Evolutionary conservation across 768 basidiomycete species (phyloP), one percentile per base, ranked within the genome.

Genomic region (Mycena haematopus): DNA sequence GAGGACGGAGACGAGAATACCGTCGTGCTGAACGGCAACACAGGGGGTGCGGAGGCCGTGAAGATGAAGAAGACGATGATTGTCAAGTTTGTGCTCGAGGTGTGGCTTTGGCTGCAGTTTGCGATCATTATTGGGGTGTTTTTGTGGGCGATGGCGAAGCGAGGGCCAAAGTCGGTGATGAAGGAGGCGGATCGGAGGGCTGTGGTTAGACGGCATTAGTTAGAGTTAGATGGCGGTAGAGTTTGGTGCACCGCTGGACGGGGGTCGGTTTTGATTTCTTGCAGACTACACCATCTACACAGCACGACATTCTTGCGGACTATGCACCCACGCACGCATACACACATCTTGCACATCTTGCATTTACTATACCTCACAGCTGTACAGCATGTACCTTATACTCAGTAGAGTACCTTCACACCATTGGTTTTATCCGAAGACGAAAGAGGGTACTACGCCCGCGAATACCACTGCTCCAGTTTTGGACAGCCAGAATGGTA

Each of bases 21-120:
- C 51, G 56, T 55, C 2, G 40, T 62, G n/a, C 22, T 56, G 11
- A 45, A 33, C 31, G 46, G 47, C 17, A 25, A 55, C 29, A 5
- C 33, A 10, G 7, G 52, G 45, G 24, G 8, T 27, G 11, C 24
- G 9, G 38, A 45, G 27, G 40, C 62, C 22, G 65, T 59, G 14
- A 63, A 69, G 24, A 66, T 65, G 60, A 71, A 65, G 62, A 68
- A 69, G 36, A 68, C 36, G 38, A 66, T 70, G 52, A 60, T 77
- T n/a, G 76, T 72, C 8, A 72, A 72, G 42, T 75, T 89, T 52
- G 72, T 93, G 65, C 68, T 94, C 52, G 90, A 92, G 75, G 72
- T 91, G 22, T 94, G 93, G 93, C 74, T 94, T 65, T 92, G 92
- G 91, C 72, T 93, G 62, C 93, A 95, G 74, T 93, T 94, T 70